Base-by-base conservation (phyloP, 1,284 basidiomycete species). In the Cystobasidium pallidum region DNA sequence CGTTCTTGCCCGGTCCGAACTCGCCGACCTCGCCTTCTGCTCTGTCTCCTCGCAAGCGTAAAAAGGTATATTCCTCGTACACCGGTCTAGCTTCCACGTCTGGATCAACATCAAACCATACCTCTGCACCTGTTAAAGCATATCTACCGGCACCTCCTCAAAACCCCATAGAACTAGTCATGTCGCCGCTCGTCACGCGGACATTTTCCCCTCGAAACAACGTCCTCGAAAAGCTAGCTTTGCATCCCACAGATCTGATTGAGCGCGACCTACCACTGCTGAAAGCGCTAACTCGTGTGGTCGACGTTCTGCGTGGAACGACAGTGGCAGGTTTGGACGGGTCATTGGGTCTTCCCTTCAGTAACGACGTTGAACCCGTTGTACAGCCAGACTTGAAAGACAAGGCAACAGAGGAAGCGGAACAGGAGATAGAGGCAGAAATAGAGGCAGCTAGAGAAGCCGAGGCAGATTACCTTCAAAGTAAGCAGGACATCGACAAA, bases 101-200 rank as follows among this genome's bases (percentile, higher is more conserved):
- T 66, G 72, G 26, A 54, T 73, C 71, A 11, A 43, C 49, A 24
- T 59, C 68, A 15, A 58, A 62, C 26, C 59, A 63, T 39, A 59
- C 68, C 17, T 71, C 68, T 19, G 59, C 47, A 7, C 76, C 75
- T 4, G 65, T 52, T 2, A 58, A 66, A 2, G 66, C 74, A 17
- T 73, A 67, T 63, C 72, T 78, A n/a, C 75, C 77, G 0, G 75
- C 73, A 45, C 75, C 74, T 0, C 75, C 77, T 2, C 76, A 76
- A 39, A 74, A 57, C 4, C 78, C 78, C 13, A 68, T 78, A 30
- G 78, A 78, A 57, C 71, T 78, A 41, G 70, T 78, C 63, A 74
- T 76, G 51, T 49, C 68, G 6, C 74, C 75, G 2, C 52, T 71
- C 6, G 41, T 77, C 15, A 75, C 75, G 41, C 59, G 72, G 43